Conservation (phyloP, 352 stramenopile species). For the Elongisporangium undulatum region DNA sequence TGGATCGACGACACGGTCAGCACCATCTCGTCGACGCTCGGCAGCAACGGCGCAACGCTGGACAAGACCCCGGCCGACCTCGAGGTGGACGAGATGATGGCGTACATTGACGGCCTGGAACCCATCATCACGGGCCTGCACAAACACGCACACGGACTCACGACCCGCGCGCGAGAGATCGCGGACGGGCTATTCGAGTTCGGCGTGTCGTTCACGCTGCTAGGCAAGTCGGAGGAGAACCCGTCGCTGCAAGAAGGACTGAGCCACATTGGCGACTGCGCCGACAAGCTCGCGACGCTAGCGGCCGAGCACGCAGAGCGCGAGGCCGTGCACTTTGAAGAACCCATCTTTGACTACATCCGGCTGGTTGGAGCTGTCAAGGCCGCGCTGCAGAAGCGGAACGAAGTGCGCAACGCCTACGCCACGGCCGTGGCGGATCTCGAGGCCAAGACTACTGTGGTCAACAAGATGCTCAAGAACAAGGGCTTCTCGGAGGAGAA, state of each 20-base stretch:
- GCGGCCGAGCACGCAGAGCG: constrained; percentile 91
- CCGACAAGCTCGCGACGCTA: constrained; percentile 90
- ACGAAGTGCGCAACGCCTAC: constrained; percentile 91
- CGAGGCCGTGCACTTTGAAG: constrained; percentile 92
- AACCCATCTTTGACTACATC: constrained; percentile 96
- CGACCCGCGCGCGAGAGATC: constrained; percentile 93
- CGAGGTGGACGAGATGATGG: constrained; percentile 94
- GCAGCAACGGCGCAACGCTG: constrained; percentile 40
- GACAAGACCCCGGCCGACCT: constrained; percentile 90
- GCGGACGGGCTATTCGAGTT: constrained; percentile 97
- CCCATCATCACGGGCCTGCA: constrained; percentile 94
- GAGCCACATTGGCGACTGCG: constrained; percentile 89
- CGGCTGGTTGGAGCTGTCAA: constrained; percentile 95
- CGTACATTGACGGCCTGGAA: constrained; percentile 94
- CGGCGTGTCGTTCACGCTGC: constrained; percentile 93
- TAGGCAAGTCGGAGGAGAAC: constrained; percentile 93
- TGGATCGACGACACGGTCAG: constrained; percentile 86
- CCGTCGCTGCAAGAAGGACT: constrained; percentile 90
- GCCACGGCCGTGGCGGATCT: constrained; percentile 82
- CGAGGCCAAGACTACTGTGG: constrained; percentile 66
- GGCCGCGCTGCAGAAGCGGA: constrained; percentile 88
- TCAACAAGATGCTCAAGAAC: constrained; percentile 62
- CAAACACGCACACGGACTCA: constrained; percentile 92
- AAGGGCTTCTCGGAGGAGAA: constrained; percentile 80
- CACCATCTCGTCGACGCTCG: constrained; percentile 77